These are phyloP conservation scores for Gossypium stocksii DNA, from an alignment of 345 rosid species.

Conservation along the genomic window DNA sequence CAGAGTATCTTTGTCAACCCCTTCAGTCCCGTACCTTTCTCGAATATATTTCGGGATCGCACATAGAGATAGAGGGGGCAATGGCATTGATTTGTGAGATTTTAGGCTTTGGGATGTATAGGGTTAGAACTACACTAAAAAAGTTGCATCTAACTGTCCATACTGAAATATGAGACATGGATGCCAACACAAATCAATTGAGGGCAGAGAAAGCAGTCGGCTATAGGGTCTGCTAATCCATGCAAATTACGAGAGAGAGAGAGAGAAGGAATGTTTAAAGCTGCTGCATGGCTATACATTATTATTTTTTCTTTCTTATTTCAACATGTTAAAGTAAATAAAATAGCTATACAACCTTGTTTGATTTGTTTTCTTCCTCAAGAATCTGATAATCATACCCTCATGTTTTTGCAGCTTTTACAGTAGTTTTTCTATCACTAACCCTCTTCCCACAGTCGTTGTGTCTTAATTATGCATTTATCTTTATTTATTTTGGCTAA, in stretches of 20 bases:
- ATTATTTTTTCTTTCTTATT: background rate
- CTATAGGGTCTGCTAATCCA: conserved; percentile 10
- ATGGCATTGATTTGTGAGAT: background rate
- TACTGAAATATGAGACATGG: conserved; percentile 24
- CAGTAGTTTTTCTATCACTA: background rate
- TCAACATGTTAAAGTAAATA: background rate
- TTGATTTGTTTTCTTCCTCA: conserved; percentile 19
- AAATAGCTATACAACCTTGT: conserved; percentile 1
- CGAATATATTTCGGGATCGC: conserved; percentile 48
- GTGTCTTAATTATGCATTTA: background rate
- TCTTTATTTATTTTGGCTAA: background rate
- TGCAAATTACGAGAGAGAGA: background rate
- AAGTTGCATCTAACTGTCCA: conserved; percentile 22
- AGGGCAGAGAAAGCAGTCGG: conserved; percentile 4
- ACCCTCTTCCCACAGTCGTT: conserved; percentile 6
- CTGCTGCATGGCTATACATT: conserved; percentile 16
- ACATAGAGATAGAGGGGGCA: background rate
- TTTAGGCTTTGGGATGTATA: background rate
- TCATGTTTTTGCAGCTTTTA: conserved; percentile 25
- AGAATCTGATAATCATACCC: conserved; percentile 27
- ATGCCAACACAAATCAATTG: conserved; percentile 6
- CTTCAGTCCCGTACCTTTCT: conserved; percentile 40
- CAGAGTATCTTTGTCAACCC: conserved; percentile 39
- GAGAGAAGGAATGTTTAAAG: conserved; percentile 21
- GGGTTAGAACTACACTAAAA: conserved; percentile 34